A percentile compares a stretch with the other conserved stretches of the same genome.
phyloP scores from a whole-genome alignment of 371 early-diverging fungal genomes.

The Syncephalis plumigaleata region DNA sequence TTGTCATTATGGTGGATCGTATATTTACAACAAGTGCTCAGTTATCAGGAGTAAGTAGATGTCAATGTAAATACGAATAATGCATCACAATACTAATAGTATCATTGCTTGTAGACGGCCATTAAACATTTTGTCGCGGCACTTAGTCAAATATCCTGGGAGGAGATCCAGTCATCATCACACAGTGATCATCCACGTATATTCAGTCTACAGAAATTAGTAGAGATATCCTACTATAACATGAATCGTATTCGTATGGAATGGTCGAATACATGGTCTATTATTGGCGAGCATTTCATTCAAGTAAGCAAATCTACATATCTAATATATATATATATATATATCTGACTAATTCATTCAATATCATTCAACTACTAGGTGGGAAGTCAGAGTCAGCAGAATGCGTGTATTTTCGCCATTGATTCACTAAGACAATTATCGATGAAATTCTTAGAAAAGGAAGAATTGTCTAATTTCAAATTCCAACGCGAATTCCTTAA shows the following conservation, averaged over 20 bases:
- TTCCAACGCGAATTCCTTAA: constrained; percentile 90
- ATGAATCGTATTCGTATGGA: constrained; percentile 94
- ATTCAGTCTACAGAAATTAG: constrained; percentile 81
- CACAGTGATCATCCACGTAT: constrained; percentile 45
- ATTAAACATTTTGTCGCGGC: constrained; percentile 84
- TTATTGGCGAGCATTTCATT: constrained; percentile 81
- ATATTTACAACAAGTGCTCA: constrained; percentile 49
- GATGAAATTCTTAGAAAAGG: constrained; percentile 89
- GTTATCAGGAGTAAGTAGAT: constrained; percentile 15
- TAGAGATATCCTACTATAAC: constrained; percentile 92
- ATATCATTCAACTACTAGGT: too few species aligned
- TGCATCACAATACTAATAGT: constrained; percentile 20
- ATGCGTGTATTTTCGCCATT: constrained; percentile 76
- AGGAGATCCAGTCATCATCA: constrained; percentile 62
- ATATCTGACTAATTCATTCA: not conserved
- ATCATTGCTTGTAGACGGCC: constrained; percentile 17
- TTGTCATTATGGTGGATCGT: constrained; percentile 65
- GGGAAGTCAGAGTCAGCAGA: constrained; percentile 71
- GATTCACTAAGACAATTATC: constrained; percentile 85
- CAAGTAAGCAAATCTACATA: constrained; percentile 15
- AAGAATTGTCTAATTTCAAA: constrained; percentile 86
- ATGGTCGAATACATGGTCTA: constrained; percentile 90
- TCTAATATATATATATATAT: constrained; percentile 32
- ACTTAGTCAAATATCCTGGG: constrained; percentile 72
- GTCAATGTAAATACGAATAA: constrained; percentile 11